Percentiles rank a stretch among this genome's conserved stretches.
phyloP scores from a whole-genome alignment of 371 early-diverging fungal genomes.

The Fennellomyces sp. region DNA sequence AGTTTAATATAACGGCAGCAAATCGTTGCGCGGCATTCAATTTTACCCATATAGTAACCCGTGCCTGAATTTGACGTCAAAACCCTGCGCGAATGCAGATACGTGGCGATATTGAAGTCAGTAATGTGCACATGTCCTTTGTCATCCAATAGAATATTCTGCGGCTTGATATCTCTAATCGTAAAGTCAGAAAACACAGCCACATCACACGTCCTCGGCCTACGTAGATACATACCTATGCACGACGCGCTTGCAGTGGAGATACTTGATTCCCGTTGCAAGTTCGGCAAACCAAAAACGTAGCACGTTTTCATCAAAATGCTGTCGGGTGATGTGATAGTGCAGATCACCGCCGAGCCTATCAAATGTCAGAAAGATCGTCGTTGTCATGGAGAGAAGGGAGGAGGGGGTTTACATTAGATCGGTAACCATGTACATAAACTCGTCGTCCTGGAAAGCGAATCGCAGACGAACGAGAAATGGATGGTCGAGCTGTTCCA shows the following conservation, averaged over 20 bases:
- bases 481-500: conserved; percentile 80
- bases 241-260: conserved; percentile 78
- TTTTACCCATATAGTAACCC: conserved; percentile 76
- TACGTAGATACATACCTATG: conserved; percentile 54
- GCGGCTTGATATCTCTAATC: conserved; percentile 79
- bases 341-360: conserved; percentile 87
- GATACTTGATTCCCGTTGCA: conserved; percentile 72
- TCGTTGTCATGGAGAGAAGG: no score
- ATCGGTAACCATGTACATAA: conserved; percentile 89
- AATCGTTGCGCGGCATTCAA: neutral
- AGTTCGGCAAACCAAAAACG: conserved; percentile 83
- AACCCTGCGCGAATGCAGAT: conserved; percentile 54
- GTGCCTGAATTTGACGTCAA: conserved; percentile 81
- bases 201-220: no score
- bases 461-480: conserved; percentile 81
- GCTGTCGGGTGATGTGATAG: conserved; percentile 72
- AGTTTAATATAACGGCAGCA: conserved; percentile 5
- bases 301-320: conserved; percentile 73
- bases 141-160: conserved; percentile 83
- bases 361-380: no score
- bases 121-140: conserved; percentile 78
- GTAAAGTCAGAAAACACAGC: no score
- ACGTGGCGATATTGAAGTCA: conserved; percentile 84
- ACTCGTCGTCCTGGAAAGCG: conserved; percentile 84
- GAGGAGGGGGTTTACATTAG: conserved; percentile 69